Percentiles rank a stretch among this genome's conserved stretches.
Conservation (phyloP, 2,329 filamentous ascomycete species). For the Pestalotiopsis sp. region DNA sequence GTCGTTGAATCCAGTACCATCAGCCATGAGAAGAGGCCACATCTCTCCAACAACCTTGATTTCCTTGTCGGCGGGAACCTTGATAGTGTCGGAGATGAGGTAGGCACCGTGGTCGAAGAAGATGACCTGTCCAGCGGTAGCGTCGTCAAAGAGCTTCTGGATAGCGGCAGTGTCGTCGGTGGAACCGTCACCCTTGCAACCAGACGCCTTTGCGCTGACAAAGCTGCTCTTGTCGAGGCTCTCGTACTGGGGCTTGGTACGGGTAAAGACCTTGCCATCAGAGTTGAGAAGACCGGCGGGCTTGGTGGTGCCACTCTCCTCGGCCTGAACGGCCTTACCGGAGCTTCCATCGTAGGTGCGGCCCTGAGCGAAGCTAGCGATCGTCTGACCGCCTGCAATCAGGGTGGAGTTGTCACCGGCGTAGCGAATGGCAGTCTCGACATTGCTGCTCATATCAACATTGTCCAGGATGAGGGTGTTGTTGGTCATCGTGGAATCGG, state of each 20-base stretch:
- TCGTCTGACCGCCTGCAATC: constrained; percentile 68
- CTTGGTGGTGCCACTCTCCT: constrained; percentile 60
- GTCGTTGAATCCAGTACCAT: constrained; percentile 73
- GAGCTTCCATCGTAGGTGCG: constrained; percentile 62
- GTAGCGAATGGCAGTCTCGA: constrained; percentile 67
- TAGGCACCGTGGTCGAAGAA: constrained; percentile 80
- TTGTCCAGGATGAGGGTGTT: constrained; percentile 87
- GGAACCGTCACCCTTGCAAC: constrained; percentile 83
- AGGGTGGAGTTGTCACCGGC: constrained; percentile 59
- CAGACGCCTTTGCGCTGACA: constrained; percentile 78
- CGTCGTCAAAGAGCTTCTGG: constrained; percentile 74
- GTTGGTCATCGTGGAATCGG: constrained; percentile 66
- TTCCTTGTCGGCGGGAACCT: constrained; percentile 65
- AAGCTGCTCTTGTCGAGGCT: constrained; percentile 68
- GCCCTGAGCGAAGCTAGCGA: constrained; percentile 79
- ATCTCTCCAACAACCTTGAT: constrained; percentile 90
- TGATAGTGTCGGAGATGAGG: constrained; percentile 69
- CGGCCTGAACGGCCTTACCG: constrained; percentile 61
- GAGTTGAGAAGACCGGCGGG: constrained; percentile 63
- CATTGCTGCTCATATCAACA: constrained; percentile 75
- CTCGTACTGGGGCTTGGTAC: constrained; percentile 88
- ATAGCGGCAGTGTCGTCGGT: constrained; percentile 88
- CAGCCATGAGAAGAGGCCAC: constrained; percentile 87
- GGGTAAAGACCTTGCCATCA: constrained; percentile 74
- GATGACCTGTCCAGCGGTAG: constrained; percentile 64